phyloP scores from a whole-genome alignment of 768 basidiomycete genomes.

The Rhizopogon vinicolor region DNA sequence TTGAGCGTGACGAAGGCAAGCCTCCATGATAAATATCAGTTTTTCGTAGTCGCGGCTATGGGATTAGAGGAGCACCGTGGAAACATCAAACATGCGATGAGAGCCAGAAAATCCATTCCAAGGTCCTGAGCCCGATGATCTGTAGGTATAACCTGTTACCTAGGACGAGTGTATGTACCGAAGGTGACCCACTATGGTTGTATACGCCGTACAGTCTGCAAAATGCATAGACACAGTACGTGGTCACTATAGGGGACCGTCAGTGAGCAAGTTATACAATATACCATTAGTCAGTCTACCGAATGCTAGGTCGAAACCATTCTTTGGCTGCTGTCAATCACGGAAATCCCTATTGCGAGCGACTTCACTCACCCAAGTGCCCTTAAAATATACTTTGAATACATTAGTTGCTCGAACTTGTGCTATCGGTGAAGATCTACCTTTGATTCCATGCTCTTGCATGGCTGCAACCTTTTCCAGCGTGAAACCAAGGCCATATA shows the following conservation, averaged over 20 bases:
- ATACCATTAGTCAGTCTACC: conserved; percentile 35
- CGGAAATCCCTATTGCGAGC: background rate
- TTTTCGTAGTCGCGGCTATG: background rate
- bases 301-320: conserved; percentile 92
- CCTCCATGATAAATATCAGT: conserved; percentile 32
- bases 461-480: conserved; percentile 92
- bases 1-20: conserved; percentile 89
- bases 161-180: background rate
- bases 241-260: conserved; percentile 49
- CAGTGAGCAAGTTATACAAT: background rate
- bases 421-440: conserved; percentile 29
- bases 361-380: conserved; percentile 62
- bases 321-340: conserved; percentile 36
- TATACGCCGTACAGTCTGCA: conserved; percentile 79
- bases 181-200: conserved; percentile 45
- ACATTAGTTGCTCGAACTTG: conserved; percentile 3
- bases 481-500: conserved; percentile 76
- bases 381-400: conserved; percentile 69
- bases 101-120: conserved; percentile 79
- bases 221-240: conserved; percentile 71
- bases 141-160: conserved; percentile 20
- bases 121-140: conserved; percentile 61
- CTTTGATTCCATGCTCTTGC: conserved; percentile 93
- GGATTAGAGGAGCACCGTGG: conserved; percentile 49
- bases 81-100: conserved; percentile 89